A percentile compares a stretch with the other conserved stretches of the same genome.
These are phyloP conservation scores for Hypoxylon subgilvum DNA, from an alignment of 495 filamentous ascomycete genomes.

Conservation along the genomic window DNA sequence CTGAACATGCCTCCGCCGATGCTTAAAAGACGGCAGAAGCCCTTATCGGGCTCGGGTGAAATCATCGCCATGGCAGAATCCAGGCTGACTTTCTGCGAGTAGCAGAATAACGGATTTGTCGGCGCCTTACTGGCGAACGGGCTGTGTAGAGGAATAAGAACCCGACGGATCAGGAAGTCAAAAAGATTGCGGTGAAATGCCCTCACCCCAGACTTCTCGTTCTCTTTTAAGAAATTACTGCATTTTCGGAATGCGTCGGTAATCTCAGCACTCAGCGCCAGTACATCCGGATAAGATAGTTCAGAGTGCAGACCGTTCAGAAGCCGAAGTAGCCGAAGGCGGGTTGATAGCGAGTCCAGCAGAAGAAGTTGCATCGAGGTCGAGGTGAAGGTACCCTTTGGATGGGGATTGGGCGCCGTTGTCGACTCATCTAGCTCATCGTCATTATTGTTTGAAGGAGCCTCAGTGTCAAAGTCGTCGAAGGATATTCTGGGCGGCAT, in stretches of 20 bases:
- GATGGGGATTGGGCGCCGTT: slow-evolving; percentile 40
- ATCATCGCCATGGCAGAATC: slow-evolving; percentile 59
- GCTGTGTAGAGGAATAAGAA: slow-evolving; percentile 59
- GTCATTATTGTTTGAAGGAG: slow-evolving; percentile 65
- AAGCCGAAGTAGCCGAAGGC: slow-evolving; percentile 56
- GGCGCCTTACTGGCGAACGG: slow-evolving; percentile 59
- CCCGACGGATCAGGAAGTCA: slow-evolving; percentile 56
- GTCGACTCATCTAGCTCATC: slow-evolving; percentile 57
- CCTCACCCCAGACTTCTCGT: slow-evolving; percentile 23
- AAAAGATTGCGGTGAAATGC: slow-evolving; percentile 45
- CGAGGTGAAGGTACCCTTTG: slow-evolving; percentile 49
- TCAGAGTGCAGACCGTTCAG: slow-evolving; percentile 57
- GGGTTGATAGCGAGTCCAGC: slow-evolving; percentile 52
- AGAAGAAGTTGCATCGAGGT: slow-evolving; percentile 62
- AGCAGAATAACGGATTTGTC: slow-evolving; percentile 59
- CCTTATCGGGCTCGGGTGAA: slow-evolving; percentile 49
- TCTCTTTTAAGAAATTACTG: slow-evolving; percentile 27
- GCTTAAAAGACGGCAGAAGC: slow-evolving; percentile 49
- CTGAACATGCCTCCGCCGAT: slow-evolving; percentile 58
- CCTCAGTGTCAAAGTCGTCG: slow-evolving; percentile 60
- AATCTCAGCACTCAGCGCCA: slow-evolving; percentile 54
- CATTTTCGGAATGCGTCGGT: slow-evolving; percentile 44
- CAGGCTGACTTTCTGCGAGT: slow-evolving; percentile 61
- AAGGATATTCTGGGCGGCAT: slow-evolving; percentile 58
- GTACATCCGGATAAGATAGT: slow-evolving; percentile 58